phyloP scores from a whole-genome alignment of 495 filamentous ascomycete species.

The Neurospora tetraspora region DNA sequence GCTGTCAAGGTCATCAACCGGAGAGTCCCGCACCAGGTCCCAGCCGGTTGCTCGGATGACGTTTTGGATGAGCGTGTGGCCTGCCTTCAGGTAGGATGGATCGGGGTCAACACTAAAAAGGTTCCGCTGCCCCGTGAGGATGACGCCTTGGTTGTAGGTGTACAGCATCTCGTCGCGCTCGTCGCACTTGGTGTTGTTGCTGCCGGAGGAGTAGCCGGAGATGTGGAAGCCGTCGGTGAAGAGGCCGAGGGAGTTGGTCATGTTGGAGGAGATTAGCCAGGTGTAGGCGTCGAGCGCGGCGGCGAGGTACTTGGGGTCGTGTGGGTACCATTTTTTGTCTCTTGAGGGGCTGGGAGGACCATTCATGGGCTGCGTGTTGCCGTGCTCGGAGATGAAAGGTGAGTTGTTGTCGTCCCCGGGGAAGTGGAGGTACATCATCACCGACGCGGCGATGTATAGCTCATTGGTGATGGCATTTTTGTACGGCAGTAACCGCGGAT shows the following conservation, averaged over 20 bases:
- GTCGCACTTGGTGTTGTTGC: slow-evolving; percentile 58
- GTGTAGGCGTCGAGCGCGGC: slow-evolving; percentile 68
- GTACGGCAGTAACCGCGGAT: slow-evolving; percentile 69
- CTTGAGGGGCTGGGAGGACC: background rate
- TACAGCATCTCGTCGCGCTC: slow-evolving; percentile 78
- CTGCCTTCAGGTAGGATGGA: slow-evolving; percentile 61
- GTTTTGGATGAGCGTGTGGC: slow-evolving; percentile 59
- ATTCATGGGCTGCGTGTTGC: background rate
- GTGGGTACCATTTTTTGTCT: slow-evolving; percentile 24
- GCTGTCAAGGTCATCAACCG: slow-evolving; percentile 21
- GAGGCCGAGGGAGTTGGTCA: slow-evolving; percentile 71
- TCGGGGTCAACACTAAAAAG: slow-evolving; percentile 67
- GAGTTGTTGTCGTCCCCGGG: slow-evolving; percentile 66
- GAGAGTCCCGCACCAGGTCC: slow-evolving; percentile 27
- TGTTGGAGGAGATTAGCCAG: slow-evolving; percentile 70
- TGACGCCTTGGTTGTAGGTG: slow-evolving; percentile 92
- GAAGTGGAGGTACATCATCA: slow-evolving; percentile 86
- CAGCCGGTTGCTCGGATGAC: slow-evolving; percentile 74
- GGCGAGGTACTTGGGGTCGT: slow-evolving; percentile 55
- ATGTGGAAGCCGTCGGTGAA: slow-evolving; percentile 92
- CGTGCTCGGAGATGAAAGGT: slow-evolving; percentile 41
- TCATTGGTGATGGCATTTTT: slow-evolving; percentile 98
- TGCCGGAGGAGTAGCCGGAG: slow-evolving; percentile 44
- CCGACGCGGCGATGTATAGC: slow-evolving; percentile 72
- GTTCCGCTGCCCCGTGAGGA: slow-evolving; percentile 76